Base-by-base conservation (phyloP, 306 rosid genomes). In the Arachis hypogaea region DNA sequence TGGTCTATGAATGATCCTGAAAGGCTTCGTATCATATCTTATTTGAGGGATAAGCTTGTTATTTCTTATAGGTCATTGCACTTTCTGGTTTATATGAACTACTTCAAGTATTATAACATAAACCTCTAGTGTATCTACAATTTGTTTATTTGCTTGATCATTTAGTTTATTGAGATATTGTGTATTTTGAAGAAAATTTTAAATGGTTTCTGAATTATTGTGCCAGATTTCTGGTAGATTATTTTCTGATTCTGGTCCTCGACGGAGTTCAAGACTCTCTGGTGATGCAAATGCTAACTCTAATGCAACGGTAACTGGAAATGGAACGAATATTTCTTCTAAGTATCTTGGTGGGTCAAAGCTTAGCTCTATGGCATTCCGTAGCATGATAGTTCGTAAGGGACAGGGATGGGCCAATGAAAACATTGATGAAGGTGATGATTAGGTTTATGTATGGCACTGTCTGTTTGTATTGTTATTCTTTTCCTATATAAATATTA, bases 221-320 rank as follows among this genome's bases (percentile, higher is more conserved):
- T 59, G 52, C 46, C 82, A 83, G 87, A 91, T 94, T 79, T 94
- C 98, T 69, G 96, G 98, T 73, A 89, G 96, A 76, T 85, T 89
- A 80, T 91, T 92, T 78, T 85, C 92, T 78, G 98, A 94, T 88
- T 91, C 98, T 81, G 97, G 91, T 69, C 92, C 88, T 59, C 90
- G 98, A 71, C 88, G 98, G 74, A 94, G 96, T 82, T 84, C 87
- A 45, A 94, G 98, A 72, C 91, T 89, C 75, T 75, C 96, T 41
- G 87, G 84, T 66, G 98, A 91, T 72, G 76, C 93, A 30, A 90
- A 75, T 77, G 62, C 87, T 49, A 93, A 86, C 80, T 79, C 82
- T 63, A 85, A 86, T 82, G 81, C 91, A 38, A 62, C 91, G 18
- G 56, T 83, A 52, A 76, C 89, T 12, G 89, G 93, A 84, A 89